Percentiles rank a stretch among this genome's conserved stretches.
Evolutionary conservation across 1,284 basidiomycete genomes (phyloP).

Genomic region (Xerocomus nothofagi): DNA sequence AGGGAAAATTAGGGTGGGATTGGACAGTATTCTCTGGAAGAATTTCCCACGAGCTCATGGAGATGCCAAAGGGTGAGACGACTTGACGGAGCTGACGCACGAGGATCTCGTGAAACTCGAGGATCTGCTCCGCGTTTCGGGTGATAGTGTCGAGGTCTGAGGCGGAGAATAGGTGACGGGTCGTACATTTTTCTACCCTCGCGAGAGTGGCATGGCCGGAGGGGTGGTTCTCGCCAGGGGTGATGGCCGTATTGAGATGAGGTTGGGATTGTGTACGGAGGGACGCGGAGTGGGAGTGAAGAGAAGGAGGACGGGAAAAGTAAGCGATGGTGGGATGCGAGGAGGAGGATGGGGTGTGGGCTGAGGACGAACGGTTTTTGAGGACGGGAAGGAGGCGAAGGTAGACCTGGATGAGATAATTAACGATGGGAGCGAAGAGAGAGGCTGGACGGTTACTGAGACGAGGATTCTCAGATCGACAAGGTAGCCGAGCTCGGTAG

Average conservation of each 20-base stretch:
- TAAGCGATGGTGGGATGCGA: constrained; percentile 44
- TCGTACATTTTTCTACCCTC: constrained; percentile 39
- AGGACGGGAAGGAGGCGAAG: constrained; percentile 32
- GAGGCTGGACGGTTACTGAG: constrained; percentile 47
- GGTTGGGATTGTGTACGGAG: constrained; percentile 26
- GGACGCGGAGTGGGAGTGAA: constrained; percentile 9
- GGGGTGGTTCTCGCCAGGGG: constrained; percentile 11
- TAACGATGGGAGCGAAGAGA: constrained; percentile 23
- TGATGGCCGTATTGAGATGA: too few relatives aligned
- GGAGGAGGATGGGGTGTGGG: constrained; percentile 20
- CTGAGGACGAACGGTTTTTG: constrained; percentile 38
- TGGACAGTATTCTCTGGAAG: constrained; percentile 14
- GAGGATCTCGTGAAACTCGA: constrained; percentile 73
- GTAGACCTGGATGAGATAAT: constrained; percentile 31
- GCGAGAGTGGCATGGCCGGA: constrained; percentile 10
- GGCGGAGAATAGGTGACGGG: constrained; percentile 52
- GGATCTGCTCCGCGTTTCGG: constrained; percentile 74
- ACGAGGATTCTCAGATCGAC: constrained; percentile 75
- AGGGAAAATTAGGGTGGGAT: constrained; percentile 1
- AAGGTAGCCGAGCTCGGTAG: constrained; percentile 82
- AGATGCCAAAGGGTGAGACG: constrained; percentile 53
- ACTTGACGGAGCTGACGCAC: constrained; percentile 59
- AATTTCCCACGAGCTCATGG: constrained; percentile 32
- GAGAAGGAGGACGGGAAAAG: constrained; percentile 35
- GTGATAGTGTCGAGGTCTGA: constrained; percentile 57